Conservation (phyloP, 768 basidiomycete species). For the Mycena chlorophos region DNA sequence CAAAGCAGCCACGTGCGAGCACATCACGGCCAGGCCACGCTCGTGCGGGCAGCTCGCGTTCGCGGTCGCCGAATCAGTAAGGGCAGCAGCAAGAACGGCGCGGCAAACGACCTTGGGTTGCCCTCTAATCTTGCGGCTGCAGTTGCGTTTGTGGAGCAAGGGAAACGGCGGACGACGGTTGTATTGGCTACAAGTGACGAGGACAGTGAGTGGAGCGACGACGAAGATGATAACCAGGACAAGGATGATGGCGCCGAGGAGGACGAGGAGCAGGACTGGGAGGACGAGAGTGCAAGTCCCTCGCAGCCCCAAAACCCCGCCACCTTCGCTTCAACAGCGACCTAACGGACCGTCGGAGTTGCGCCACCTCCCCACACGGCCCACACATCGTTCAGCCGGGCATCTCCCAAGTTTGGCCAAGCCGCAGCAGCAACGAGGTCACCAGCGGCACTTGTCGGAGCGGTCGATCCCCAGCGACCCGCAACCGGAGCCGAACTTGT, state of each 20-base stretch:
- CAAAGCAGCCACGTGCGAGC: slow-evolving; percentile 4
- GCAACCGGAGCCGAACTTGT: slow-evolving; percentile 67
- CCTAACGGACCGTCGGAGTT: slow-evolving; percentile 10
- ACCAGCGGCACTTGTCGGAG: slow-evolving; percentile 10
- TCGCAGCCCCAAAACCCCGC: slow-evolving; percentile 17
- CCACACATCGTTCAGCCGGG: slow-evolving; percentile 13
- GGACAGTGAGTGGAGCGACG: slow-evolving; percentile 18
- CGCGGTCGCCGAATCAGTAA: slow-evolving; percentile 10
- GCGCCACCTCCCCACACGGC: slow-evolving; percentile 22
- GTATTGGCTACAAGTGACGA: slow-evolving; percentile 14
- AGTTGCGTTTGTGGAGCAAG: slow-evolving; percentile 17
- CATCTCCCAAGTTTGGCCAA: slow-evolving; percentile 25
- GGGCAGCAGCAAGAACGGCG: background rate
- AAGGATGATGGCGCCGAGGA: slow-evolving; percentile 13
- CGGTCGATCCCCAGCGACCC: slow-evolving; percentile 38
- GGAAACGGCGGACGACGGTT: slow-evolving; percentile 5
- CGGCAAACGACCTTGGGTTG: slow-evolving; percentile 5
- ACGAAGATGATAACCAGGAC: slow-evolving; percentile 11
- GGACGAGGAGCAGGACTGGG: slow-evolving; percentile 9
- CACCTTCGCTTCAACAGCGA: slow-evolving; percentile 18
- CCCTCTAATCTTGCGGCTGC: slow-evolving; percentile 16
- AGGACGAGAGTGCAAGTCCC: slow-evolving; percentile 10
- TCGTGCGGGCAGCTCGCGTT: slow-evolving; percentile 1
- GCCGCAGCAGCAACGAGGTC: slow-evolving; percentile 25
- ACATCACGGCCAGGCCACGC: slow-evolving; percentile 1